Conservation (phyloP, 192 early-diverging fungal species). For the Haplosporangium gracile region DNA sequence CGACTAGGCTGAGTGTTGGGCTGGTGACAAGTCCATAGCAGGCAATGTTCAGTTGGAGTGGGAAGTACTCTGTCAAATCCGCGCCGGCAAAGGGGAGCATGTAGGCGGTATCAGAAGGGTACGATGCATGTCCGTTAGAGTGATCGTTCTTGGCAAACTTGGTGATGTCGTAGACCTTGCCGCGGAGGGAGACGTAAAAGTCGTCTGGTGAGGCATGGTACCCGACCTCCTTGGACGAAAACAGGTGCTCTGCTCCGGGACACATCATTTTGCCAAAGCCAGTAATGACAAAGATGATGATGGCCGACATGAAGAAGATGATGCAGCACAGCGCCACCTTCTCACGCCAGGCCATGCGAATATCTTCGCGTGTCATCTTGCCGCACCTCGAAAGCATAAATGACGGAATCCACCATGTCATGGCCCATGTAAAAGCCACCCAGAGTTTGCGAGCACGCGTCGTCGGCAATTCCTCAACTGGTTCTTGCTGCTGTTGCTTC, state of each 20-base stretch:
- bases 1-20: neutral
- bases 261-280: slow-evolving; percentile 88
- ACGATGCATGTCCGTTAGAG: slow-evolving; percentile 55
- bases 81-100: slow-evolving; percentile 72
- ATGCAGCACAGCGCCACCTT: slow-evolving; percentile 88
- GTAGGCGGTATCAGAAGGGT: slow-evolving; percentile 51
- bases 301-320: slow-evolving; percentile 82
- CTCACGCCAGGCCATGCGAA: slow-evolving; percentile 97
- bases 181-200: slow-evolving; percentile 76
- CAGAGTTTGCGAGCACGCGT: slow-evolving; percentile 67
- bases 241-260: slow-evolving; percentile 76
- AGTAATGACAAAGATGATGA: slow-evolving; percentile 90
- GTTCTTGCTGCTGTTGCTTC: slow-evolving; percentile 54
- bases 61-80: slow-evolving; percentile 76
- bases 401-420: slow-evolving; percentile 88
- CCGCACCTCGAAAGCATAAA: slow-evolving; percentile 69
- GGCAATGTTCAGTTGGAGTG: slow-evolving; percentile 64
- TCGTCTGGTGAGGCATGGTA: slow-evolving; percentile 70
- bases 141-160: slow-evolving; percentile 74
- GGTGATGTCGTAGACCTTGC: slow-evolving; percentile 77
- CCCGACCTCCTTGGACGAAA: slow-evolving; percentile 68
- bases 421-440: slow-evolving; percentile 83
- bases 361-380: slow-evolving; percentile 87
- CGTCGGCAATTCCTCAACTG: slow-evolving; percentile 63
- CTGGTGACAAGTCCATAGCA: slow-evolving; percentile 66